Percentiles rank a stretch among this genome's conserved stretches.
These are phyloP conservation scores for Agaricales sp. DNA, from an alignment of 1,284 basidiomycete genomes.

Conservation along the genomic window DNA sequence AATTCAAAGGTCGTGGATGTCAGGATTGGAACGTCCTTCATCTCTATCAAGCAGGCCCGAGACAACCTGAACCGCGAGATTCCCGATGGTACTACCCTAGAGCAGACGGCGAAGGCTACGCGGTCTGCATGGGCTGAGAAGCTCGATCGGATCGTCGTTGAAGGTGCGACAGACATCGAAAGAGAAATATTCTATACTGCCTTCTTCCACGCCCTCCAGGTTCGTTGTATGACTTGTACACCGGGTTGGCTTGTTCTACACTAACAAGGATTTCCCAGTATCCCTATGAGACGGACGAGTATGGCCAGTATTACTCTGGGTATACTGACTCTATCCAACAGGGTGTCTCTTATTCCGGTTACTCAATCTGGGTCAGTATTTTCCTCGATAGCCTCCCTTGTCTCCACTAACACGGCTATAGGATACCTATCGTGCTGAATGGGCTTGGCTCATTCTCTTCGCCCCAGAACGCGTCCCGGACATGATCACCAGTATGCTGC, in stretches of 20 bases:
- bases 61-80: conserved; percentile 53
- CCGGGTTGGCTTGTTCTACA: background rate
- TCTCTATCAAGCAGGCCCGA: conserved; percentile 67
- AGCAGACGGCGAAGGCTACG: conserved; percentile 48
- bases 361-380: conserved; percentile 66
- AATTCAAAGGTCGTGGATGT: conserved; percentile 37
- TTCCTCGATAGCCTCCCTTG: background rate
- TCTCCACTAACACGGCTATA: conserved; percentile 14
- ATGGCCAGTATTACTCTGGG: conserved; percentile 65
- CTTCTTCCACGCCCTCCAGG: conserved; percentile 61
- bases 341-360: conserved; percentile 67
- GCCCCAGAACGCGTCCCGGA: conserved; percentile 65
- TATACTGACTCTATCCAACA: conserved; percentile 57
- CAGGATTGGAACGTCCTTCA: conserved; percentile 69
- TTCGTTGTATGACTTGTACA: conserved; percentile 14
- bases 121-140: conserved; percentile 67
- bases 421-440: conserved; percentile 75
- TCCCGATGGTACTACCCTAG: conserved; percentile 47
- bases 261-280: conserved; percentile 34
- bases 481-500: conserved; percentile 75
- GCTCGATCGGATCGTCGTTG: conserved; percentile 49
- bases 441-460: conserved; percentile 71
- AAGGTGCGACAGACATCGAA: conserved; percentile 42
- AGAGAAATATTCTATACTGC: conserved; percentile 57
- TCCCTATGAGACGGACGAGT: conserved; percentile 70